Percentiles rank a stretch among this genome's conserved stretches.
phyloP scores from a whole-genome alignment of 2,329 filamentous ascomycete species.

The Aspergillus ibericus region DNA sequence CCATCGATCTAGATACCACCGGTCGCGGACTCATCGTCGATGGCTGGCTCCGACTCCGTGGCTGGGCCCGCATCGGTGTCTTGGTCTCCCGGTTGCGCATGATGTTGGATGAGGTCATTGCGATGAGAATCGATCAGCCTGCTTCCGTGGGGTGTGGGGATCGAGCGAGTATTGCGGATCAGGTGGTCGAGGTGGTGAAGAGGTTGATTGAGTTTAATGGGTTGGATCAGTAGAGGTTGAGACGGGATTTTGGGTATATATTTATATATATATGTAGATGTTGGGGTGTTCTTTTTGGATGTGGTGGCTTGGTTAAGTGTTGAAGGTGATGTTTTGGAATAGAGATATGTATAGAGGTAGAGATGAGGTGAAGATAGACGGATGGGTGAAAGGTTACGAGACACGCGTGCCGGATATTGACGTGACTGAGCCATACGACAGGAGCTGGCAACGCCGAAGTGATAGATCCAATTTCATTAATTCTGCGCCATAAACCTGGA shows the following conservation, averaged over 20 bases:
- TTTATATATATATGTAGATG: no score
- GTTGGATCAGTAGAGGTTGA: conserved; percentile 57
- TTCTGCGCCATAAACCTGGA: conserved; percentile 21
- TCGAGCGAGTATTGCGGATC: conserved; percentile 28
- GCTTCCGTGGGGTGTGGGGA: conserved; percentile 51
- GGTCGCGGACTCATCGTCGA: conserved; percentile 87
- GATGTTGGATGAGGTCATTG: conserved; percentile 84
- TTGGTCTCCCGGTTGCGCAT: conserved; percentile 77
- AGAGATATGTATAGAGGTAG: background rate
- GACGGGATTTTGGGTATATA: conserved; percentile 1
- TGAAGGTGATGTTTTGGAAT: background rate
- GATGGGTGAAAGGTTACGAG: background rate
- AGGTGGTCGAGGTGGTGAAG: conserved; percentile 72
- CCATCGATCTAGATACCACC: conserved; percentile 80
- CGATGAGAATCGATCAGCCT: conserved; percentile 76
- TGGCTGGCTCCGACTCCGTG: conserved; percentile 80
- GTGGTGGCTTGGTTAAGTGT: background rate
- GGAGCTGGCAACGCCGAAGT: background rate
- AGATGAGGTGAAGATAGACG: background rate
- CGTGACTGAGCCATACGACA: background rate
- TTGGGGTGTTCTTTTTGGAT: no score
- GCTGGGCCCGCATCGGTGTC: conserved; percentile 94
- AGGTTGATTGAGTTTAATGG: conserved; percentile 88
- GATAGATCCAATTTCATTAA: conserved; percentile 24
- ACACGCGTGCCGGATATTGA: no score